Evolutionary conservation across 169 alveolate genomes (phyloP).

Genomic region (Plasmodium fragile): DNA sequence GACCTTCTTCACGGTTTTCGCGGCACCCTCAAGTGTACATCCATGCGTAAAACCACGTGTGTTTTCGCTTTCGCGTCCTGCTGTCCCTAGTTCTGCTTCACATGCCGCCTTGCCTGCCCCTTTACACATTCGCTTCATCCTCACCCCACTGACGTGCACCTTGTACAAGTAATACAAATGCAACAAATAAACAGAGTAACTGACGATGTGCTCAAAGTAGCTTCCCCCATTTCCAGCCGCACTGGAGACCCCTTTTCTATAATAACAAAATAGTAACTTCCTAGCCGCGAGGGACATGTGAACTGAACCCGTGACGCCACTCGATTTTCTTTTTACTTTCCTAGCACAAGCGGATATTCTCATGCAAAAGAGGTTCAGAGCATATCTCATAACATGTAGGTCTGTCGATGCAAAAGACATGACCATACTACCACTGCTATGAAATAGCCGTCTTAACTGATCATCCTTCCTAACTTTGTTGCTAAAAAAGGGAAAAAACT

Average conservation of each 20-base stretch:
- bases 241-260: background rate
- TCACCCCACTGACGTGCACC: background rate
- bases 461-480: conserved; percentile 9
- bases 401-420: background rate
- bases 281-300: background rate
- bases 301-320: background rate
- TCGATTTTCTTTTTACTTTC: background rate
- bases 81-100: background rate
- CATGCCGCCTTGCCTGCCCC: background rate
- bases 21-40: background rate
- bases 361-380: conserved; percentile 17
- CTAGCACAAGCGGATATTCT: background rate
- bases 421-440: background rate
- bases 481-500: conserved; percentile 11
- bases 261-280: conserved; percentile 23
- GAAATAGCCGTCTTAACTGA: background rate
- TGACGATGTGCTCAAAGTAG: conserved; percentile 28
- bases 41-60: background rate
- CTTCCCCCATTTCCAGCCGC: background rate
- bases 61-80: background rate
- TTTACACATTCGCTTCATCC: background rate
- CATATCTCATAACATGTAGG: conserved; percentile 10
- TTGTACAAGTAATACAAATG: conserved; percentile 33
- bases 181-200: conserved; percentile 23
- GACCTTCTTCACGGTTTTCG: background rate